Percentiles rank a stretch among this genome's conserved stretches.
Conservation (phyloP, 202 grass and related monocot genomes). For the Eragrostis tef region DNA sequence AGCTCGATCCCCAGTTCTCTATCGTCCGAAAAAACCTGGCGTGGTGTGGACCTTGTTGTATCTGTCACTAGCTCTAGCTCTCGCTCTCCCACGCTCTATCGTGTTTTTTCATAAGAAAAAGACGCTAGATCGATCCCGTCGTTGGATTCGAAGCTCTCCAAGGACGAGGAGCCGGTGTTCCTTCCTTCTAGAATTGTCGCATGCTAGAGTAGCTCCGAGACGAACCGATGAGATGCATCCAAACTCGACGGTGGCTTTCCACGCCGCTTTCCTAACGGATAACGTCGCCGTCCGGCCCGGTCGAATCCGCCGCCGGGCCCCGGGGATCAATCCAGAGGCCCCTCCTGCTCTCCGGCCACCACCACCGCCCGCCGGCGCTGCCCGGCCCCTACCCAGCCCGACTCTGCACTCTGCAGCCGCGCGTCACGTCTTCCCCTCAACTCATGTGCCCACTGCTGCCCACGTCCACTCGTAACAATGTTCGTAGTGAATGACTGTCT, state of each 20-base stretch:
- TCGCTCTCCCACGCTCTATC: background rate
- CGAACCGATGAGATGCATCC: background rate
- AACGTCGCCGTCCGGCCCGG: slow-evolving; percentile 25
- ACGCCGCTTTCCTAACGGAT: slow-evolving; percentile 23
- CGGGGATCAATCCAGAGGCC: background rate
- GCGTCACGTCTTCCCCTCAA: no score
- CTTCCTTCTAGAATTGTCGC: background rate
- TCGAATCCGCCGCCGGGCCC: slow-evolving; percentile 19
- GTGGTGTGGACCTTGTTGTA: background rate
- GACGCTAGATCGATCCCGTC: background rate
- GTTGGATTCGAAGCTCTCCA: background rate
- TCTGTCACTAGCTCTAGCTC: background rate
- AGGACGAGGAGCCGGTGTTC: background rate
- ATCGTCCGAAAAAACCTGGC: no score
- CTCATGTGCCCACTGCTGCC: no score
- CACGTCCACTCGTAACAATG: no score
- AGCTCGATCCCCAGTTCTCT: no score
- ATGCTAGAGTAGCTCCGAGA: background rate
- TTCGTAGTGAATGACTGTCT: no score
- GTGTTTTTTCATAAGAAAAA: background rate
- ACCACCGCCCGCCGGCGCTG: no score
- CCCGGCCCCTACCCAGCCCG: no score
- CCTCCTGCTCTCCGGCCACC: no score
- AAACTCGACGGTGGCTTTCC: background rate
- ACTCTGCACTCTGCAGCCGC: no score